Base-by-base conservation (phyloP, 2,329 filamentous ascomycete genomes). In the Blastomyces silverae region DNA sequence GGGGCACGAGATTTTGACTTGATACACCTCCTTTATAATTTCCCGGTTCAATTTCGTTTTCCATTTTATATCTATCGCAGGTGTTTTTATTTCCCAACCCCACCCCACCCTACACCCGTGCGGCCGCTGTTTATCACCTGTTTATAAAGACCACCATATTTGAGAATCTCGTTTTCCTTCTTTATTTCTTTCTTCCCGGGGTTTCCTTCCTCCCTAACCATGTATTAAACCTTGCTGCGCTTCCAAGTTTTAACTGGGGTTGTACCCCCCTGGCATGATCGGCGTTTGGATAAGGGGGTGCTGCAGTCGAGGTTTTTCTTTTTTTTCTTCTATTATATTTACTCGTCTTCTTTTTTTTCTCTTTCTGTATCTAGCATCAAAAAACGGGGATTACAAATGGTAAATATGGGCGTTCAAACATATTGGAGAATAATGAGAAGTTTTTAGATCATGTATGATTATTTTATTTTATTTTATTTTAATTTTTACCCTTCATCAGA, bases 1-100 rank as follows among this genome's bases (percentile, higher is more conserved):
- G 39, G 46, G 50, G 17, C 42, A 64, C 17, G 63, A 66, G 64
- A 63, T 67, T 56, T 46, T 66, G 53, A 67, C 66, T n/a, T 67
- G 59, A 66, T 64, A 48, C 42, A 28, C 31, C 44, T 22, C 25
- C 22, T 44, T 15, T 57, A 39, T 56, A 17, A 20, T 55, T 31
- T 28, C 2, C 22, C 10, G 42, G 20, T 28, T 7, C 5, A 4
- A 31, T 63, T 42, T 17, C 17, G 4, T 25, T 28, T 52, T 17
- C 4, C 4, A 48, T 31, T 59, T 57, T 25, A 34, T 59, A 44
- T 46, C n/a, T 22, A 42, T 42, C 25, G 42, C 5, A 22, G n/a
- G 22, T 28, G 13, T 31, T 55, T 55, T 50, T n/a, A n/a, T 15
- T 37, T 34, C 20, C 11, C 17, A 46, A 58, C 31, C 31, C 8